These are phyloP conservation scores for Tetracentron sinense DNA, from an alignment of 164 flowering plant species.

Conservation along the genomic window DNA sequence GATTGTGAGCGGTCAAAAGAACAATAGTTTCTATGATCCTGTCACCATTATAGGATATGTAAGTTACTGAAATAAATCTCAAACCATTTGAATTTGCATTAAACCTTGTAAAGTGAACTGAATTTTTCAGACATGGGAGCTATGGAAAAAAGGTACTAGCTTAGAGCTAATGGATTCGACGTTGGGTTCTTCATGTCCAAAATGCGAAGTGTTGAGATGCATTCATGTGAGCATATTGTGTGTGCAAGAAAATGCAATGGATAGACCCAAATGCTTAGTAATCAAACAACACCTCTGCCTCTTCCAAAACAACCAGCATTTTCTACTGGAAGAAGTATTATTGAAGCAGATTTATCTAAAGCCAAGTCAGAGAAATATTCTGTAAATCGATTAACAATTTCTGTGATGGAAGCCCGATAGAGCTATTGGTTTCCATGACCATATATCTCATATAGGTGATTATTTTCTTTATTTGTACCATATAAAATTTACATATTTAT, in stretches of 20 bases:
- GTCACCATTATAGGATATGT: not conserved
- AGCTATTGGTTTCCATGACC: too few relatives aligned
- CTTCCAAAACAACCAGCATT: not conserved
- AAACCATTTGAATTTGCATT: too few relatives aligned
- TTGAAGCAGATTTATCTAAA: not conserved
- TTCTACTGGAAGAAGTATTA: not conserved
- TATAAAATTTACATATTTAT: too few relatives aligned
- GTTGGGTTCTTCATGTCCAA: slow-evolving; percentile 5
- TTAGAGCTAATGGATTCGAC: slow-evolving; percentile 7
- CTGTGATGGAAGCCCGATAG: not conserved
- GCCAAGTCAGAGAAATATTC: not conserved
- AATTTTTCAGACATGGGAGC: slow-evolving; percentile 3
- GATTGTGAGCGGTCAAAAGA: not conserved
- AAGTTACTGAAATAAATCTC: not conserved
- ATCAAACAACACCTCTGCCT: not conserved
- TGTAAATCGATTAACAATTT: not conserved
- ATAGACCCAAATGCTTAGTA: slow-evolving; percentile 10
- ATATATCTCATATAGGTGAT: too few relatives aligned
- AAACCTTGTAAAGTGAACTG: not conserved
- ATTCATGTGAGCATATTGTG: not conserved
- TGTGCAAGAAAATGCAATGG: slow-evolving; percentile 12
- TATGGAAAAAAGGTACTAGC: slow-evolving; percentile 8
- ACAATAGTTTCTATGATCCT: not conserved
- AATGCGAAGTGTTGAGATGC: not conserved
- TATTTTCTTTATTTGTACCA: too few relatives aligned